Evolutionary conservation across 306 rosid genomes (phyloP).

Genomic region (Quercus mongolica): DNA sequence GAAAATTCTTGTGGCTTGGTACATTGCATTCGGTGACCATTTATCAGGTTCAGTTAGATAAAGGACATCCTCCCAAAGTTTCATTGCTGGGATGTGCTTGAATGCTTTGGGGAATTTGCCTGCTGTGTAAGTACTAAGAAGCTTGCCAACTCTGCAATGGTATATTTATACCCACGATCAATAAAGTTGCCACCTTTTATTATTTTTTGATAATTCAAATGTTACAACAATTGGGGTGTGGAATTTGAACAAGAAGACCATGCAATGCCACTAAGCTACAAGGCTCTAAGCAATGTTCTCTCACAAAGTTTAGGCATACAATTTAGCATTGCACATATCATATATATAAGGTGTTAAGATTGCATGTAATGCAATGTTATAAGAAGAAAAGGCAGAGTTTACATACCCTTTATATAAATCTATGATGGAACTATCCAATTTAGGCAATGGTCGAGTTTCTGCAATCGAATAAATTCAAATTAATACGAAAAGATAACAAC

Average conservation of each 20-base stretch:
- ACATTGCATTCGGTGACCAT: slow-evolving; percentile 93
- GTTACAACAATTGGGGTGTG: no score
- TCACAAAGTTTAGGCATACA: not conserved
- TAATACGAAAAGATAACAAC: slow-evolving; percentile 3
- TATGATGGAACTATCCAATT: slow-evolving; percentile 59
- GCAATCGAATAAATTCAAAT: slow-evolving; percentile 24
- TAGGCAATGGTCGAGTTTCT: slow-evolving; percentile 67
- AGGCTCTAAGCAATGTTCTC: not conserved
- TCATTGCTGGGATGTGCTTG: slow-evolving; percentile 69
- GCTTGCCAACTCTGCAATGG: slow-evolving; percentile 57
- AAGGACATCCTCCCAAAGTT: slow-evolving; percentile 76
- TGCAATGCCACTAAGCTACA: no score
- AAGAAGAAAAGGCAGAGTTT: not conserved
- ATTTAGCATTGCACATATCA: not conserved
- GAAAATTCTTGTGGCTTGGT: slow-evolving; percentile 80
- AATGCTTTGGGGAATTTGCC: slow-evolving; percentile 83
- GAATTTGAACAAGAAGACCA: no score
- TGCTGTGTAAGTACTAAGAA: slow-evolving; percentile 58
- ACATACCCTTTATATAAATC: slow-evolving; percentile 74
- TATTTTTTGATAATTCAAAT: no score
- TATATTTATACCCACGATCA: not conserved
- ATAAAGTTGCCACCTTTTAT: no score
- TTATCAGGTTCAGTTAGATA: slow-evolving; percentile 85
- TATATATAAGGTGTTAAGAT: not conserved
- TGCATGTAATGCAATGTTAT: not conserved